Base-by-base conservation (phyloP, 176 grass and related monocot genomes). In the Pharus latifolius region DNA sequence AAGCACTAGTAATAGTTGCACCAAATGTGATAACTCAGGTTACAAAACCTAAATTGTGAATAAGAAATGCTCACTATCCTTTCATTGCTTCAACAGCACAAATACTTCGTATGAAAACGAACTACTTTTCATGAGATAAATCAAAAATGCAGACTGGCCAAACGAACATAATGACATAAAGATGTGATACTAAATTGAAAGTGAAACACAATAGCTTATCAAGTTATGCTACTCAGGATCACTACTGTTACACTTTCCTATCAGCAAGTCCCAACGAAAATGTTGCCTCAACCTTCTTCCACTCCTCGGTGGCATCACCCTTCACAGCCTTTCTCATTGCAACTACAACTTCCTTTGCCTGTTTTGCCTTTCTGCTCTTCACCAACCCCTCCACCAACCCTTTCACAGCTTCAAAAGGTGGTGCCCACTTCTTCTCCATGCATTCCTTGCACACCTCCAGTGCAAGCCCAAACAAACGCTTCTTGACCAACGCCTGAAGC, bases 361-460 rank as follows among this genome's bases (percentile, higher is more conserved):
- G 74, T 41, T 88, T 82, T 38, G 69, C 65, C 27, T 86, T 75
- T 70, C 76, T 86, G 52, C 63, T 76, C 78, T 87, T 82, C 12
- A 86, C 18, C 79, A 96, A 52, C 13, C 88, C 88, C 17, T 76
- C 53, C 9, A 92, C 44, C 63, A 96, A 72, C 7, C 50, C 53
- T 79, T 80, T 76, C 22, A 92, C 85, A 28, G 73, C 24, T 38
- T 81, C 25, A 66, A 96, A 91, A 5, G 88, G 85, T 1, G 81
- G 85, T 11, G 73, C 73, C 88, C 82, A 96, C 46, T 96, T 96
- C 45, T 67, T 81, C 5, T 19, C 22, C 53, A 85, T 33, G 78
- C 85, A 83, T 42, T 84, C 85, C 73, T 79, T 92, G 92, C 73
- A 96, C 26, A 96, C 23, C 67, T 82, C 85, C 26, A 84, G 35